Percentiles rank a stretch among this genome's conserved stretches.
Evolutionary conservation across 208 protist species (phyloP).

Genomic region (Leishmania aethiopica): DNA sequence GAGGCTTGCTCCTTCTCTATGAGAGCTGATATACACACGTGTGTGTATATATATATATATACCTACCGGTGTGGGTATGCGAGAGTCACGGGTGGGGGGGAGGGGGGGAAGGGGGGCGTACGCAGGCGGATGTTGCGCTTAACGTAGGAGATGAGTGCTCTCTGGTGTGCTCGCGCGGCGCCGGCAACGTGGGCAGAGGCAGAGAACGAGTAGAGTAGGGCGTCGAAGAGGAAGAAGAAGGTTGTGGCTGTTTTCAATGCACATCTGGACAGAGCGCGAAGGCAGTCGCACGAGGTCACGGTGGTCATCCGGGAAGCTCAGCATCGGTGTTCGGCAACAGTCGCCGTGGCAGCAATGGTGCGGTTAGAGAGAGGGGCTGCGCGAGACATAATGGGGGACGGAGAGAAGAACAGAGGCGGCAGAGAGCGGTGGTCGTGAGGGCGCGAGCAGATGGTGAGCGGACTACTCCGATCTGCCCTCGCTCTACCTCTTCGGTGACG

Average conservation of each 20-base stretch:
- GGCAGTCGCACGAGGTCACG: not conserved
- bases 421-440: not conserved
- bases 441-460: not conserved
- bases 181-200: not conserved
- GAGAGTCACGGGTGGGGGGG: not conserved
- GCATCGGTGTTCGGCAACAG: not conserved
- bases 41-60: not conserved
- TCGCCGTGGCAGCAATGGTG: not conserved
- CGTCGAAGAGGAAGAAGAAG: not conserved
- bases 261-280: not conserved
- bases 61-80: slow-evolving; percentile 6
- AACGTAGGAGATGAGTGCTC: not conserved
- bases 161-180: not conserved
- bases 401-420: not conserved
- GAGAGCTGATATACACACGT: not conserved
- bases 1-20: not conserved
- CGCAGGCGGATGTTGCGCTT: not conserved
- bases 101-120: not conserved
- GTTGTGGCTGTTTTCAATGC: not conserved
- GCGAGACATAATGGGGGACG: not conserved
- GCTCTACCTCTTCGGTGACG: not conserved
- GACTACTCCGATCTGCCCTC: not conserved
- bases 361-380: not conserved
- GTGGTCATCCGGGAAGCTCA: not conserved
- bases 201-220: not conserved